Conservation (phyloP, 345 rosid genomes). For the Eucalyptus virginea region DNA sequence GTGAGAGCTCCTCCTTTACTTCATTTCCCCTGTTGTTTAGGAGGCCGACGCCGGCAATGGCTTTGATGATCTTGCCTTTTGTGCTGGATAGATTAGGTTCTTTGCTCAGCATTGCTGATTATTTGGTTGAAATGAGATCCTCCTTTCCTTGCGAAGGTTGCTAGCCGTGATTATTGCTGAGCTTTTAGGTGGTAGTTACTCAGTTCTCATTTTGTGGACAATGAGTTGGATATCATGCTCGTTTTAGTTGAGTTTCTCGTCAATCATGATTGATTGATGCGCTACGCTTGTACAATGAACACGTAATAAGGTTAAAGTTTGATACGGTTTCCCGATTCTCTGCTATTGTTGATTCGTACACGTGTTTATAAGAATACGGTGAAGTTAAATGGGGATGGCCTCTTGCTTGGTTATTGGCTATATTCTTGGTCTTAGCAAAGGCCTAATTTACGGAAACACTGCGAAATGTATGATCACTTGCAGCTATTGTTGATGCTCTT, state of each 20-base stretch:
- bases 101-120: not conserved
- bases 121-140: not conserved
- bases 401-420: not conserved
- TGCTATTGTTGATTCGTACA: not conserved
- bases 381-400: not conserved
- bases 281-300: not conserved
- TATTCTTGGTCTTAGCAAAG: not conserved
- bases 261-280: not conserved
- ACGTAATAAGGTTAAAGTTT: not conserved
- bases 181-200: not conserved
- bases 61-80: not conserved
- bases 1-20: conserved; percentile 14
- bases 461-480: not conserved
- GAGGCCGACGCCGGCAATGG: not conserved
- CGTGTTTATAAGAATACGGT: not conserved
- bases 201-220: not conserved
- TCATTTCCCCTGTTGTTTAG: not conserved
- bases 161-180: not conserved
- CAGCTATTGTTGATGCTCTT: not conserved
- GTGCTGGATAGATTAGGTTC: not conserved
- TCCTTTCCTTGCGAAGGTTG: not conserved
- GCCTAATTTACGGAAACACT: not conserved
- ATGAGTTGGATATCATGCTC: not conserved
- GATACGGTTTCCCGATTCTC: not conserved
- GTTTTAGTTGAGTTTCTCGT: not conserved